Conservation (phyloP, 495 filamentous ascomycete species). For the Xylaria sp. region DNA sequence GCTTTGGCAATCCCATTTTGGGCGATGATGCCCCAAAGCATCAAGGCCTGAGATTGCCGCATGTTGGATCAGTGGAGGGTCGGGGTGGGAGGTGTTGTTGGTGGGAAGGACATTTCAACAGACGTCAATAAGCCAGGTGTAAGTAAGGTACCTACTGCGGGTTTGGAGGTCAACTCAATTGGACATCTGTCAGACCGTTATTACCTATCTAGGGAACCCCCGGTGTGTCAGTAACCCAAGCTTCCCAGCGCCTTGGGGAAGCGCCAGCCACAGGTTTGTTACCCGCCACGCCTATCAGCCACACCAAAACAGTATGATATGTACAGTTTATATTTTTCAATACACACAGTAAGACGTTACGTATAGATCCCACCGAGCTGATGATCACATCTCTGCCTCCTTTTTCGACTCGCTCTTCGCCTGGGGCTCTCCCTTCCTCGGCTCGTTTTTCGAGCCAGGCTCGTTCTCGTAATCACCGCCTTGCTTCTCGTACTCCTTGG, state of each 20-base stretch:
- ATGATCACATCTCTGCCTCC: conserved; percentile 6
- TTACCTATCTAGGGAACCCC: conserved; percentile 18
- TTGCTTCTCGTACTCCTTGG: conserved; percentile 61
- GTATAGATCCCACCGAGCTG: no score
- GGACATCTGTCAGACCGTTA: conserved; percentile 1
- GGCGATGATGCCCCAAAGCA: conserved; percentile 45
- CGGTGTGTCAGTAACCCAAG: neutral
- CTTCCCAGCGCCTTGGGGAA: neutral
- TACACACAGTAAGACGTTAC: no score
- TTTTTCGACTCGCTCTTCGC: conserved; percentile 44
- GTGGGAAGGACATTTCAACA: conserved; percentile 25
- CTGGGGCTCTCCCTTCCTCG: conserved; percentile 54
- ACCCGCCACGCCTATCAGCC: neutral
- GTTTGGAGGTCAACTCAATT: conserved; percentile 12
- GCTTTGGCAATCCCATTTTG: conserved; percentile 38
- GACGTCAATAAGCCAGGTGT: neutral
- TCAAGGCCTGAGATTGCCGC: conserved; percentile 42
- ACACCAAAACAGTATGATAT: no score
- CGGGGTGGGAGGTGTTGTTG: neutral
- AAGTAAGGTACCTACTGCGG: neutral
- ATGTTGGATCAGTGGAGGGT: conserved; percentile 31
- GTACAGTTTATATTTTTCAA: no score
- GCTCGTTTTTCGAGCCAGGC: conserved; percentile 59
- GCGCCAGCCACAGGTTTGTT: neutral
- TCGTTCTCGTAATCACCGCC: conserved; percentile 61